Evolutionary conservation across 345 rosid genomes (phyloP).

Genomic region (Raphanus sativus): DNA sequence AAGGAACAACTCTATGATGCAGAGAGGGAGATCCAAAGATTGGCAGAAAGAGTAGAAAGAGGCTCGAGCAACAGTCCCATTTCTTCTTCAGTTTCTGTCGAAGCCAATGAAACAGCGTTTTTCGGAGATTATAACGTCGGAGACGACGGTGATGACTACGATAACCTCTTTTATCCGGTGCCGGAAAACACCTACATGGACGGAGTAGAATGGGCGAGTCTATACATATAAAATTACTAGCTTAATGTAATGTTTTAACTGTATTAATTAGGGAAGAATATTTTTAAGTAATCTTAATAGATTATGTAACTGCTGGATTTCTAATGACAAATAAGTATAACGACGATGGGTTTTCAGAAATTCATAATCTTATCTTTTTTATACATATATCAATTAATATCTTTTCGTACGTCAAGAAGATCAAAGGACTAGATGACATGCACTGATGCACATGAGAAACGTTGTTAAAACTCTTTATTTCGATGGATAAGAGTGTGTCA

Average conservation of each 20-base stretch:
- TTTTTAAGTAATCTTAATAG: slow-evolving; percentile 7
- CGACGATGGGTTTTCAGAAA: slow-evolving; percentile 4
- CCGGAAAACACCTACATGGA: slow-evolving; percentile 42
- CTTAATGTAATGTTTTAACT: slow-evolving; percentile 10
- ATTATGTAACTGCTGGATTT: slow-evolving; percentile 2
- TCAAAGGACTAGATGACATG: slow-evolving; percentile 11
- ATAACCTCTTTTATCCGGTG: slow-evolving; percentile 45
- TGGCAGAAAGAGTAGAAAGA: slow-evolving; percentile 50
- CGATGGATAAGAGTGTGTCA: slow-evolving; percentile 26
- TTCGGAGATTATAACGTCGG: slow-evolving; percentile 48
- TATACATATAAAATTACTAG: background rate
- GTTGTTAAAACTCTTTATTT: slow-evolving; percentile 10
- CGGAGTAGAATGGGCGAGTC: slow-evolving; percentile 61
- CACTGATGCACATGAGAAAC: slow-evolving; percentile 8
- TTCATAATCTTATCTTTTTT: background rate
- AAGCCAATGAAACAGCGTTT: slow-evolving; percentile 45
- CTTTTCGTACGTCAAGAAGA: slow-evolving; percentile 5
- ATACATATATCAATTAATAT: background rate
- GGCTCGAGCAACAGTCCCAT: slow-evolving; percentile 53
- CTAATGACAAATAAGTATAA: slow-evolving; percentile 17
- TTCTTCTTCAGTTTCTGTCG: slow-evolving; percentile 51
- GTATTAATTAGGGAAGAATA: slow-evolving; percentile 23
- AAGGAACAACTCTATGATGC: slow-evolving; percentile 60
- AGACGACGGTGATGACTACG: slow-evolving; percentile 42
- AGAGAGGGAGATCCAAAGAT: slow-evolving; percentile 53